These are phyloP conservation scores for Wickerhamiella australiensis DNA, from an alignment of 805 yeast genomes.

Conservation along the genomic window DNA sequence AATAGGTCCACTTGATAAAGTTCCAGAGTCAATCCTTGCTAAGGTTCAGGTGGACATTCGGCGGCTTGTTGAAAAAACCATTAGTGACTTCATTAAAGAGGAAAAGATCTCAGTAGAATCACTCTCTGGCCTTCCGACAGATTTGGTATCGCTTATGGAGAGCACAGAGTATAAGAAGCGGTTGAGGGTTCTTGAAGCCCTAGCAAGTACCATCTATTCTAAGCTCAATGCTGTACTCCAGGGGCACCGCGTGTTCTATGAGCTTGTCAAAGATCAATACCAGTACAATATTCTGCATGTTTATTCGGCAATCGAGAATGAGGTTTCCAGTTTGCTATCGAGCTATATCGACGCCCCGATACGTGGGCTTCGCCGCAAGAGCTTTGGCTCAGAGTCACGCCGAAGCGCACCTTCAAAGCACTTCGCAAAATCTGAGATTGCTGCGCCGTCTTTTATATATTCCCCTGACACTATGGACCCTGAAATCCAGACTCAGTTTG, in stretches of 20 bases:
- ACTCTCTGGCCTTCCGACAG: conserved; percentile 9
- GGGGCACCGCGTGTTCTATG: conserved; percentile 53
- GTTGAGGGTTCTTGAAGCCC: conserved; percentile 51
- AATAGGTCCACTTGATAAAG: conserved; percentile 48
- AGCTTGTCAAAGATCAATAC: conserved; percentile 31
- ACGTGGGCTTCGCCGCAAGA: conserved; percentile 10
- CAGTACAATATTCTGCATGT: conserved; percentile 33
- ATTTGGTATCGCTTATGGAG: conserved; percentile 17
- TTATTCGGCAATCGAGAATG: conserved; percentile 36
- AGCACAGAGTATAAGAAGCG: conserved; percentile 13
- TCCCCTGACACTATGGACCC: conserved; percentile 26
- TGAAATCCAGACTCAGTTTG: conserved; percentile 23
- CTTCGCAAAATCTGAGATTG: conserved; percentile 4
- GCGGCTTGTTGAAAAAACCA: conserved; percentile 46
- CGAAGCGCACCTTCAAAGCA: conserved; percentile 4
- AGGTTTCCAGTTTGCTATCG: conserved; percentile 24
- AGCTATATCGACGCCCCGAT: conserved; percentile 17
- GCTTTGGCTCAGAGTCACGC: conserved; percentile 2
- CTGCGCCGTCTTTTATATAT: conserved; percentile 17
- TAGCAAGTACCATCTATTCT: conserved; percentile 58
- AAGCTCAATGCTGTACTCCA: conserved; percentile 54
- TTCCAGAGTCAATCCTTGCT: conserved; percentile 42
- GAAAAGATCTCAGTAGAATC: conserved; percentile 7
- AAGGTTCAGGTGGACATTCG: conserved; percentile 52
- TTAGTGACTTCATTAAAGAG: conserved; percentile 48